Evolutionary conservation across 345 rosid genomes (phyloP).

Genomic region (Brassica cretica): DNA sequence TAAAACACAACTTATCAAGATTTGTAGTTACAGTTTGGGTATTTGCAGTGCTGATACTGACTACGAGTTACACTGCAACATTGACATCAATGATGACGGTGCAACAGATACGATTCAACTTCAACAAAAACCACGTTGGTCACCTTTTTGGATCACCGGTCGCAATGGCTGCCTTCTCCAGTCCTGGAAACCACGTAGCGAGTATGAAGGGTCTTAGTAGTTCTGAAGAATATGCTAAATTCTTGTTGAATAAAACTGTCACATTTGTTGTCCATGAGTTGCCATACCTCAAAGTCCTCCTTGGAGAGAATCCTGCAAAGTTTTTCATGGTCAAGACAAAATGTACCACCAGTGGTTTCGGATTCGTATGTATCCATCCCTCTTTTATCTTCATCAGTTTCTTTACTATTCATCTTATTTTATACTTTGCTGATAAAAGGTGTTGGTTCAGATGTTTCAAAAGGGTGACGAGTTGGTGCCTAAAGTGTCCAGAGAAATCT

Average conservation of each 20-base stretch:
- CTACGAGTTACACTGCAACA: slow-evolving; percentile 56
- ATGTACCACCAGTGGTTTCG: slow-evolving; percentile 38
- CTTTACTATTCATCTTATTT: background rate
- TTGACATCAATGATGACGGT: slow-evolving; percentile 52
- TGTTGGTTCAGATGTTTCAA: slow-evolving; percentile 30
- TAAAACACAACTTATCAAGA: slow-evolving; percentile 46
- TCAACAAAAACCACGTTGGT: slow-evolving; percentile 35
- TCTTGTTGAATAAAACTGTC: slow-evolving; percentile 31
- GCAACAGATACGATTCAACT: slow-evolving; percentile 33
- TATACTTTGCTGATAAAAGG: background rate
- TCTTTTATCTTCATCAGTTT: background rate
- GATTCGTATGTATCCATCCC: slow-evolving; percentile 36
- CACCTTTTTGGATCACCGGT: slow-evolving; percentile 39
- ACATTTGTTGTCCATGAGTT: slow-evolving; percentile 47
- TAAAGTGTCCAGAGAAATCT: slow-evolving; percentile 28
- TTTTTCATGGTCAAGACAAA: slow-evolving; percentile 42
- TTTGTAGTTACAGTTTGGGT: slow-evolving; percentile 58
- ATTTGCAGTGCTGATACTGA: slow-evolving; percentile 49
- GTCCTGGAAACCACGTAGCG: slow-evolving; percentile 3
- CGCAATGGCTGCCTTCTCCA: background rate
- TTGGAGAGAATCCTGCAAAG: slow-evolving; percentile 36
- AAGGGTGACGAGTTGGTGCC: slow-evolving; percentile 11
- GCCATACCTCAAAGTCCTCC: slow-evolving; percentile 46
- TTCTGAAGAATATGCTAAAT: slow-evolving; percentile 27
- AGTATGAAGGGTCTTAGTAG: slow-evolving; percentile 16